These are phyloP conservation scores for Metschnikowia continentalis DNA, from an alignment of 805 yeast genomes.

Conservation along the genomic window DNA sequence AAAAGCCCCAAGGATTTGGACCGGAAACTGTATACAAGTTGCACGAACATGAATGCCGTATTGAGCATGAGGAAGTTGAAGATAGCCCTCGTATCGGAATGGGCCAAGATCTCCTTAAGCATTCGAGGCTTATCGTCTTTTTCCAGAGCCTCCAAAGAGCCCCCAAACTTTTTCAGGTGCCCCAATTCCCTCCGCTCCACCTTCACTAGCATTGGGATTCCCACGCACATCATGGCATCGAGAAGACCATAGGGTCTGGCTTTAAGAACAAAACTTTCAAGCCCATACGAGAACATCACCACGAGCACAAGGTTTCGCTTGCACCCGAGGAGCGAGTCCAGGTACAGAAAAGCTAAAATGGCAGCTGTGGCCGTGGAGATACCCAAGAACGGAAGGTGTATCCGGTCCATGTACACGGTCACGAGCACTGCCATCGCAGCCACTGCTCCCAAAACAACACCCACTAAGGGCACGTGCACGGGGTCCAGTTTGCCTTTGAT, in stretches of 20 bases:
- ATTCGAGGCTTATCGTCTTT: constrained; percentile 15
- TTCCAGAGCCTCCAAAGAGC: no score
- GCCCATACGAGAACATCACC: constrained; percentile 11
- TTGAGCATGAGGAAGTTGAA: constrained; percentile 82
- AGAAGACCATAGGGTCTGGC: constrained; percentile 2
- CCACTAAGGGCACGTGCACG: not conserved
- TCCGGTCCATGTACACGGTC: not conserved
- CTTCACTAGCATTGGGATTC: constrained; percentile 11
- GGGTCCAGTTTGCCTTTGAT: not conserved
- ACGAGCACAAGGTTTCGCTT: constrained; percentile 9
- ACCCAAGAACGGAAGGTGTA: constrained; percentile 11
- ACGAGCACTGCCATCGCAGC: constrained; percentile 1
- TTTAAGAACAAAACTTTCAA: constrained; percentile 14
- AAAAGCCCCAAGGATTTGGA: constrained; percentile 88
- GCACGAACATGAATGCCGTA: constrained; percentile 91
- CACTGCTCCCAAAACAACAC: not conserved
- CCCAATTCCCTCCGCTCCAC: constrained; percentile 6
- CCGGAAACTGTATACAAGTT: constrained; percentile 83
- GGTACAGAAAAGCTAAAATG: constrained; percentile 11
- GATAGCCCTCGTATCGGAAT: constrained; percentile 75
- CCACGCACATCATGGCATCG: constrained; percentile 8
- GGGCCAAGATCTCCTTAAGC: constrained; percentile 30
- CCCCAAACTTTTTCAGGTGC: no score
- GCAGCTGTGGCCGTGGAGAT: constrained; percentile 13
- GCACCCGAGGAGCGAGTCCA: constrained; percentile 9